These are phyloP conservation scores for Ophiostoma angusticollis DNA, from an alignment of 2,329 filamentous ascomycete species.

Conservation along the genomic window DNA sequence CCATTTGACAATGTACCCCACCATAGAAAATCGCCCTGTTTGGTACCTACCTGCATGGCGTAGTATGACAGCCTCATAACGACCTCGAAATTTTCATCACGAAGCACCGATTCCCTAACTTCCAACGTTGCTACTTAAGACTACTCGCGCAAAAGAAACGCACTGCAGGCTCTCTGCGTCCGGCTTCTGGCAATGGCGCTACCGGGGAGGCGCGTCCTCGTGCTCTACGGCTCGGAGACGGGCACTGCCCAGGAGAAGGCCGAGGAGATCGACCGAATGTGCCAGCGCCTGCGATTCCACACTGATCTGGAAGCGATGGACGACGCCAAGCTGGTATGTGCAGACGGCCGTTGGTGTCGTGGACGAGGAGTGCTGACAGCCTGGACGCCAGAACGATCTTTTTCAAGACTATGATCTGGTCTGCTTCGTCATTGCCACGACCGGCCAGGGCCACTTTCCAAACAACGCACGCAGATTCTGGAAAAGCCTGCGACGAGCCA, in stretches of 20 bases:
- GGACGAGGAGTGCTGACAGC: too few species aligned
- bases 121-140: too few species aligned
- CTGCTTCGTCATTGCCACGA: constrained; percentile 79
- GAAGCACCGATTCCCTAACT: too few species aligned
- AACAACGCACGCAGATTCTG: constrained; percentile 73
- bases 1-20: constrained; percentile 11
- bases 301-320: constrained; percentile 69
- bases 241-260: constrained; percentile 89
- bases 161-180: too few species aligned
- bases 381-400: constrained; percentile 38
- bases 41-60: constrained; percentile 6
- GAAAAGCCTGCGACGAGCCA: constrained; percentile 70
- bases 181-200: constrained; percentile 9
- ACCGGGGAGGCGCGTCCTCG: constrained; percentile 36
- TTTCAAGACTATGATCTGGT: constrained; percentile 40
- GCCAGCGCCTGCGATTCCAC: constrained; percentile 66
- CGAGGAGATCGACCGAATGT: constrained; percentile 62
- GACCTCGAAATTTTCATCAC: constrained; percentile 6
- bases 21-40: constrained; percentile 5
- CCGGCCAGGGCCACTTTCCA: constrained; percentile 87
- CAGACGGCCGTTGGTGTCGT: too few species aligned
- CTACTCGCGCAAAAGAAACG: too few species aligned
- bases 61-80: not conserved
- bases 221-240: constrained; percentile 90
- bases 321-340: constrained; percentile 57